Base-by-base conservation (phyloP, 768 basidiomycete genomes). In the Rhodocollybia butyracea region DNA sequence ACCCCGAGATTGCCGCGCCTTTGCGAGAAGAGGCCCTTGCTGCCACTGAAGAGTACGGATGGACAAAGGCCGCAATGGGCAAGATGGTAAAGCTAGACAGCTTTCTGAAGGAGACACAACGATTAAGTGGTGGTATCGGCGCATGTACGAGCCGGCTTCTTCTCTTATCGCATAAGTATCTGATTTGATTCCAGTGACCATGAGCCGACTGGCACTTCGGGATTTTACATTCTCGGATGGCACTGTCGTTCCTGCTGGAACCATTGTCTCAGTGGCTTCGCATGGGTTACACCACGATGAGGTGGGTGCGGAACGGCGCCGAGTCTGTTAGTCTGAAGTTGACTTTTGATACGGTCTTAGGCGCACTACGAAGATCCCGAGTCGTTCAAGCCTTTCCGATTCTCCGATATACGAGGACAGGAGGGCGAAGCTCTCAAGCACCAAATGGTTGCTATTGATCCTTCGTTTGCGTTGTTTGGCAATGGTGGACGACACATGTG, bases 1-100 rank as follows among this genome's bases (percentile, higher is more conserved):
- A 63, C 24, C 71, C 72, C 0, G 57, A 70, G 32, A 68, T 69
- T 42, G 52, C 66, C 12, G 27, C 60, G 12, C 64, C 66, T 3
- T 47, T 76, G 46, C 63, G 73, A 1, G 64, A 71, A 41, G 75
- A 75, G 56, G 64, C 69, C 2, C 69, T 70, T 38, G 38, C 42
- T 5, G 58, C 65, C 1, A 60, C 73, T 15, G 42, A 40, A 2
- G 61, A 67, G 27, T 57, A 73, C 4, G 72, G 73, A 26, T 79
- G 77, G 76, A 68, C 69, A 2, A 81, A 79, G 60, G 62, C 62
- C 13, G 70, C 73, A 0, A 60, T 78, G 55, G 66, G 64, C 30
- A 64, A 66, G 51, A 74, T 79, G 74, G 60, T 53, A 41, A 71
- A 71, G 55, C 38, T 78, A 17, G 78, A 81, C 60, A 79, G 77